Base-by-base conservation (phyloP, 2,329 filamentous ascomycete species). In the Pyricularia grisea region DNA sequence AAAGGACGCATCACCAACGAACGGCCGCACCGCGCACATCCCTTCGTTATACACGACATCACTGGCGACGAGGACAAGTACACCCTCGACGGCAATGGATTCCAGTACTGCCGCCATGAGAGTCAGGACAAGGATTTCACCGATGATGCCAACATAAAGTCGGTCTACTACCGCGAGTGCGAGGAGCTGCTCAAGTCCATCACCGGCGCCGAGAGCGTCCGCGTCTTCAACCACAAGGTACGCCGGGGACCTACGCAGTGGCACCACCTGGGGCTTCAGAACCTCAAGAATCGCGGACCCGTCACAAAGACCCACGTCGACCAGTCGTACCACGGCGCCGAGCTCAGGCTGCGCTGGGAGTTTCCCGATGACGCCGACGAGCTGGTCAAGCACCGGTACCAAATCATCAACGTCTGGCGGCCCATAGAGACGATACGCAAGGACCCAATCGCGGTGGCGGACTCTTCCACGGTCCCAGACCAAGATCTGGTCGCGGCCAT, bases 41-140 rank as follows among this genome's bases (percentile, higher is more conserved):
- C 3, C 76, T 81, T 72, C 81, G 84, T 28, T 75, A 79, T 75
- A 23, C 73, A 72, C 4, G 81, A 83, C 70, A 73, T 83, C 31
- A 76, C 76, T 27, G 81, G 80, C 20, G 88, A 90, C 73, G 87
- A 91, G 69, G 88, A 90, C 71, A 88, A 90, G 73, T 91, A 88
- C 0, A 77, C 81, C 9, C 79, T 80, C 23, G 86, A 86, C 0
- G 85, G 87, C 0, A 80, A 78, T 4, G 79, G 81, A 69, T 85
- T 89, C 31, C 88, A 91, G 0, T 77, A 79, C n/a, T 76, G 83
- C 12, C 86, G 87, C 71, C 79, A 89, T 65, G 78, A 82, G 0
- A 79, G 58, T 14, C 14, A 33, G 3, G 70, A 69, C 10, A 58
- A 36, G 4, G 63, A 33, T 12, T 76, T 79, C 69, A 77, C 90